These are phyloP conservation scores for Rhodofomes roseus DNA, from an alignment of 1,284 basidiomycete genomes.

Conservation along the genomic window DNA sequence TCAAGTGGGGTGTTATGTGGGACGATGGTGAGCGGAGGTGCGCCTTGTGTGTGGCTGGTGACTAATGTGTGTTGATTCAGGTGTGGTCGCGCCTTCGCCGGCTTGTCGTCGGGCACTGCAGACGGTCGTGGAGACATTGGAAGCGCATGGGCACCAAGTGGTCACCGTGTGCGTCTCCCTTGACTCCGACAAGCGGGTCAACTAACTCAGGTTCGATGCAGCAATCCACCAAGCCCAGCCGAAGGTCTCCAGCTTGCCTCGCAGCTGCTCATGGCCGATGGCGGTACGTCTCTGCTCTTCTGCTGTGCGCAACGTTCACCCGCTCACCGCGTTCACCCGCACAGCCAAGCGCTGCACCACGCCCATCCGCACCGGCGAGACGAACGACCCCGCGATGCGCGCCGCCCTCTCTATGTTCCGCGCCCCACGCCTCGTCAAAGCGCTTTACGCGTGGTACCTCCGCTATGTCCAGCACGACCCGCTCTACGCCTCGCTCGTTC, in stretches of 20 bases:
- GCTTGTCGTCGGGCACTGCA: slow-evolving; percentile 56
- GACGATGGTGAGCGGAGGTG: slow-evolving; percentile 40
- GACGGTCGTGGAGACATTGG: slow-evolving; percentile 44
- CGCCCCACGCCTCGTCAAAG: slow-evolving; percentile 38
- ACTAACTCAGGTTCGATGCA: slow-evolving; percentile 7
- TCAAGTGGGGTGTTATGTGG: slow-evolving; percentile 55
- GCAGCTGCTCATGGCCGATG: slow-evolving; percentile 37
- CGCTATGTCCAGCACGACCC: slow-evolving; percentile 26
- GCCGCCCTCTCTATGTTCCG: slow-evolving; percentile 27
- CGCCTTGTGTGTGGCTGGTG: neutral
- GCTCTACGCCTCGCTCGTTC: slow-evolving; percentile 38
- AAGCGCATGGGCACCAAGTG: slow-evolving; percentile 47
- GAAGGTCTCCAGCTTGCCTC: slow-evolving; percentile 36
- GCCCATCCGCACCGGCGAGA: slow-evolving; percentile 38
- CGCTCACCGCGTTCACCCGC: neutral
- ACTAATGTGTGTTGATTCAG: slow-evolving; percentile 9
- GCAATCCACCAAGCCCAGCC: slow-evolving; percentile 35
- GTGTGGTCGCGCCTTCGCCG: slow-evolving; percentile 51
- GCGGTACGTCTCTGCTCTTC: slow-evolving; percentile 21
- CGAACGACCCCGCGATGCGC: slow-evolving; percentile 43
- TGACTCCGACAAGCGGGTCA: neutral
- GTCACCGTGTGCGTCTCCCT: slow-evolving; percentile 37
- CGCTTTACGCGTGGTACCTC: slow-evolving; percentile 37
- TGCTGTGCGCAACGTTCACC: too few species aligned
- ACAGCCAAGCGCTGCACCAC: slow-evolving; percentile 23